Conservation (phyloP, 1,284 basidiomycete species). For the Heliocybe sulcata region DNA sequence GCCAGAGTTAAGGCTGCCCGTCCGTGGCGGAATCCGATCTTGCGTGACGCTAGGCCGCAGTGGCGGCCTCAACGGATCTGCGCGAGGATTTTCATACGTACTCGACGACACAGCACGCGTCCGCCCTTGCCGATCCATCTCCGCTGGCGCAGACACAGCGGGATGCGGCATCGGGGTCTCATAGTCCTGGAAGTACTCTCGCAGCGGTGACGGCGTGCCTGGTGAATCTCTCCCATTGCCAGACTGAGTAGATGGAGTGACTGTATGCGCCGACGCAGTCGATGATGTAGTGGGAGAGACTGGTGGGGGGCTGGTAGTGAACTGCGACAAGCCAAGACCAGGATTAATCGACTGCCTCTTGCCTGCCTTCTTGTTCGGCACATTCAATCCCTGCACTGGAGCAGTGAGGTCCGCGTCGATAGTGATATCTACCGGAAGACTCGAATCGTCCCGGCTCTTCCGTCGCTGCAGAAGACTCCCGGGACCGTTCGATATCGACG, state of each 20-base stretch:
- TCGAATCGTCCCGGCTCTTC: conserved; percentile 55
- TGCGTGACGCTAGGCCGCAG: conserved; percentile 9
- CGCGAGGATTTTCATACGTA: background rate
- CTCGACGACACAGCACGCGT: background rate
- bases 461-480: conserved; percentile 28
- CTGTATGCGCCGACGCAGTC: conserved; percentile 8
- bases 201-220: conserved; percentile 23
- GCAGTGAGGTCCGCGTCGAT: conserved; percentile 18
- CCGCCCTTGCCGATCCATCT: background rate
- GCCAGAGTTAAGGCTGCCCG: conserved; percentile 8
- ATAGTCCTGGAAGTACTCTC: conserved; percentile 21
- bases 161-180: background rate
- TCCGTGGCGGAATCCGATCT: conserved; percentile 15
- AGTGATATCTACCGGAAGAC: conserved; percentile 37
- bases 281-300: conserved; percentile 3
- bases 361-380: conserved; percentile 21
- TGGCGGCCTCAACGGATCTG: conserved; percentile 1
- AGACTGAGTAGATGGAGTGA: conserved; percentile 11
- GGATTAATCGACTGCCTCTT: conserved; percentile 38
- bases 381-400: conserved; percentile 6
- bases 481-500: conserved; percentile 11
- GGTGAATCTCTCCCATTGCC: conserved; percentile 19
- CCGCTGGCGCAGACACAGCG: conserved; percentile 1
- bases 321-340: conserved; percentile 22
- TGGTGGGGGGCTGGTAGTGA: conserved; percentile 15